Conservation (phyloP, 208 protist genomes). For the Trichomonas tenax region DNA sequence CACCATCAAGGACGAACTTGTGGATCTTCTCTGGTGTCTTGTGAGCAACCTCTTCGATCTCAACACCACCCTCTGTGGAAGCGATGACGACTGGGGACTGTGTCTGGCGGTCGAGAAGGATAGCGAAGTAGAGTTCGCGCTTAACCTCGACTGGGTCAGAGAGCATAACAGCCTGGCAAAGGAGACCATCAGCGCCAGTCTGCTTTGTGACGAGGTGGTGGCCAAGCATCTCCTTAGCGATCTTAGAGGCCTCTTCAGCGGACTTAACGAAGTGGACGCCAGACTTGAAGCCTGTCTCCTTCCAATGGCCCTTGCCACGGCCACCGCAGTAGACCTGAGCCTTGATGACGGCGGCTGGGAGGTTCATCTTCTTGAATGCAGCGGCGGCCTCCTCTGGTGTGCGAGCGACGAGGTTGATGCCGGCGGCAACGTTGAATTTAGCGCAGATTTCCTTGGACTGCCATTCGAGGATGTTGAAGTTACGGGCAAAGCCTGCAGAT, state of each 20-base stretch:
- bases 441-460: constrained; percentile 17
- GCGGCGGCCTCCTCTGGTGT: not conserved
- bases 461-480: constrained; percentile 17
- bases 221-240: constrained; percentile 83
- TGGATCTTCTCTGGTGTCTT: constrained; percentile 59
- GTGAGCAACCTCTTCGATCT: constrained; percentile 89
- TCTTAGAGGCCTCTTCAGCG: constrained; percentile 57
- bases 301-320: constrained; percentile 87
- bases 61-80: constrained; percentile 82
- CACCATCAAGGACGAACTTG: constrained; percentile 22
- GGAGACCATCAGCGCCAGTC: constrained; percentile 73
- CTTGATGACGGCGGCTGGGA: constrained; percentile 37
- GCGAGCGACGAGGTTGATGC: not conserved
- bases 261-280: constrained; percentile 55
- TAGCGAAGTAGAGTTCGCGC: constrained; percentile 90
- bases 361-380: not conserved
- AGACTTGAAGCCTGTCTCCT: constrained; percentile 71
- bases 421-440: constrained; percentile 9
- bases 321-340: constrained; percentile 81
- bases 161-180: constrained; percentile 41
- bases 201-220: constrained; percentile 95
- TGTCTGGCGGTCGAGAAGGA: constrained; percentile 61
- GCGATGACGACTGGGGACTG: constrained; percentile 53
- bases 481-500: not conserved
- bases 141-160: constrained; percentile 47